These are phyloP conservation scores for Omphalotus olearius DNA, from an alignment of 1,284 basidiomycete genomes.

Conservation along the genomic window DNA sequence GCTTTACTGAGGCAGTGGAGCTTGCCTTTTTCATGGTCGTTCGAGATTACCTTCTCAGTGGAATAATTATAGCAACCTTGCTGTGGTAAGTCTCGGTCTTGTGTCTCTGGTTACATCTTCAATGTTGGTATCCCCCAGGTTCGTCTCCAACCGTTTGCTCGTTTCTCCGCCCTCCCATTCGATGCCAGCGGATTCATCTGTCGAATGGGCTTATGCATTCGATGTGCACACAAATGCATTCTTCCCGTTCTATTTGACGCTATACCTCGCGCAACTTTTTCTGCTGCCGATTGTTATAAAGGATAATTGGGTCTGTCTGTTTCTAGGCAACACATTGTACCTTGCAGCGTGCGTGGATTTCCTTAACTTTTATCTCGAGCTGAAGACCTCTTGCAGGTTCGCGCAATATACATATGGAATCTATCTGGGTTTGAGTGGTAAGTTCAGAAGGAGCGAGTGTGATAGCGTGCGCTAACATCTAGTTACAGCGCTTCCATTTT, in stretches of 20 bases:
- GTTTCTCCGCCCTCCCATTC: slow-evolving; percentile 73
- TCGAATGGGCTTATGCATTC: slow-evolving; percentile 92
- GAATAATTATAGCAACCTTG: slow-evolving; percentile 68
- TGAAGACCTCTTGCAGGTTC: slow-evolving; percentile 40
- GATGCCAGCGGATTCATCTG: slow-evolving; percentile 64
- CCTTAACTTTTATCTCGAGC: not conserved
- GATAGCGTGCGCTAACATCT: not conserved
- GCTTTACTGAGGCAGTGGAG: slow-evolving; percentile 49
- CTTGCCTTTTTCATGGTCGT: slow-evolving; percentile 80
- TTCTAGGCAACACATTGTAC: slow-evolving; percentile 92
- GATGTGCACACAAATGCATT: slow-evolving; percentile 95
- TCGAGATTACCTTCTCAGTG: slow-evolving; percentile 81
- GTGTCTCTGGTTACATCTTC: not conserved
- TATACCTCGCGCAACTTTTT: slow-evolving; percentile 84
- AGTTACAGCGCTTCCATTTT: slow-evolving; percentile 78
- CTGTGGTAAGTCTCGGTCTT: slow-evolving; percentile 56
- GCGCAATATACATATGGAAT: slow-evolving; percentile 89
- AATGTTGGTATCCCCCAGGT: slow-evolving; percentile 35
- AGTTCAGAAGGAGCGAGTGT: not conserved
- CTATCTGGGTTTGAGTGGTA: slow-evolving; percentile 84
- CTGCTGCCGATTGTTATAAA: slow-evolving; percentile 78
- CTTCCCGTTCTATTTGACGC: slow-evolving; percentile 86
- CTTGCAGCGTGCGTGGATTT: slow-evolving; percentile 62
- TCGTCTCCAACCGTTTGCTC: slow-evolving; percentile 68
- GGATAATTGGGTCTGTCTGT: slow-evolving; percentile 88